A percentile compares a stretch with the other conserved stretches of the same genome.
Conservation (phyloP, 352 stramenopile species). For the Elongisporangium anandrum region DNA sequence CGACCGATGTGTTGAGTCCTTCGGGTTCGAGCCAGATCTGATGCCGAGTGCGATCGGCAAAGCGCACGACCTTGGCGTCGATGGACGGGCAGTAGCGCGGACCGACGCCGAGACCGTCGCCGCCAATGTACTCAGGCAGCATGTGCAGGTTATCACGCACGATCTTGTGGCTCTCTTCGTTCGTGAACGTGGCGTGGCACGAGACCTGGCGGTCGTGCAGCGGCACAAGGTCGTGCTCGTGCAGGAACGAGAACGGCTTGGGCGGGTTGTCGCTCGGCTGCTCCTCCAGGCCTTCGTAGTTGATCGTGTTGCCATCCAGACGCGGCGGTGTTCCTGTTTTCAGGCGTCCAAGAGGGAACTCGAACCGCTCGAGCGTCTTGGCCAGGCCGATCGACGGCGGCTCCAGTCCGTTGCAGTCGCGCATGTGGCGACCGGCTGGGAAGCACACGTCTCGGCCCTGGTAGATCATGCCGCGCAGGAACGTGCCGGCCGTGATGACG, state of each 20-base stretch:
- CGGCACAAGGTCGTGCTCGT: constrained; percentile 75
- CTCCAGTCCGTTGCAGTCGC: constrained; percentile 83
- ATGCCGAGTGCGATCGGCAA: constrained; percentile 68
- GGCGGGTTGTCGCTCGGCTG: constrained; percentile 93
- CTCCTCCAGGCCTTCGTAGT: constrained; percentile 88
- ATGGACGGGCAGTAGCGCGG: constrained; percentile 97
- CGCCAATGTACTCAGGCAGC: constrained; percentile 91
- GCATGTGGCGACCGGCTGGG: constrained; percentile 91
- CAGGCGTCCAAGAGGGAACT: constrained; percentile 93
- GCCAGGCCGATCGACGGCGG: constrained; percentile 94
- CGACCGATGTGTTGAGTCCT: constrained; percentile 93
- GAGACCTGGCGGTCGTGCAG: constrained; percentile 79
- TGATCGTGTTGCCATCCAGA: constrained; percentile 94
- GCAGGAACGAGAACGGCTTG: constrained; percentile 94
- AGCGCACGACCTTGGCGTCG: constrained; percentile 93
- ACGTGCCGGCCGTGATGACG: constrained; percentile 99
- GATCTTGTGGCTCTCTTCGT: constrained; percentile 94
- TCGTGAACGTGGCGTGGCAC: constrained; percentile 96
- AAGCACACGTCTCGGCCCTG: constrained; percentile 90
- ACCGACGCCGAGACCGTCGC: constrained; percentile 63
- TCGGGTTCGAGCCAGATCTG: constrained; percentile 98
- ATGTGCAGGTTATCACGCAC: constrained; percentile 93
- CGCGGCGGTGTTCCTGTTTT: constrained; percentile 97
- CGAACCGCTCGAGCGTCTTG: constrained; percentile 88
- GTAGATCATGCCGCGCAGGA: constrained; percentile 96